phyloP scores from a whole-genome alignment of 768 basidiomycete species.

The Boletus barrowsii region DNA sequence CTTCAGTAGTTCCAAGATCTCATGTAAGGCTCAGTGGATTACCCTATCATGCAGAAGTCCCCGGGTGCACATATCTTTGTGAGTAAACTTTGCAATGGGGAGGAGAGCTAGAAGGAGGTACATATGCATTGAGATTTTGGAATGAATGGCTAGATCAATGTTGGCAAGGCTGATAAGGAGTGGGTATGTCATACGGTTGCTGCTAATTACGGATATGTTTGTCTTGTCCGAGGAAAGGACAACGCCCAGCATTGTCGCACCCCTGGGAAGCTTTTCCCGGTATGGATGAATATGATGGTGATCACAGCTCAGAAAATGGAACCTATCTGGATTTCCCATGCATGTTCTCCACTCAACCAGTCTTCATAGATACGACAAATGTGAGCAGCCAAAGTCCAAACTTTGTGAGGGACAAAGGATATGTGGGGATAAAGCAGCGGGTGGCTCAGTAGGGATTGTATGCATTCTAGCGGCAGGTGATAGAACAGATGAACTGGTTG shows the following conservation, averaged over 20 bases:
- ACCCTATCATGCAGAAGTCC: too few species aligned
- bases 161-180: too few species aligned
- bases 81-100: too few species aligned
- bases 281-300: background rate
- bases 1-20: too few species aligned
- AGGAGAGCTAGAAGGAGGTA: too few species aligned
- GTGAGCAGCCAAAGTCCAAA: constrained; percentile 9
- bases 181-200: too few species aligned
- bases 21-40: too few species aligned
- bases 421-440: constrained; percentile 27
- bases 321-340: constrained; percentile 28
- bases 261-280: constrained; percentile 2
- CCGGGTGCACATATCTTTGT: too few species aligned
- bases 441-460: constrained; percentile 3
- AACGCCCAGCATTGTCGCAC: background rate
- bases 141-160: too few species aligned
- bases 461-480: constrained; percentile 26
- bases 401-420: background rate
- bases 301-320: background rate
- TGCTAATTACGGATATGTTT: background rate
- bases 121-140: too few species aligned
- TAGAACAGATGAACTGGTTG: constrained; percentile 27
- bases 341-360: background rate
- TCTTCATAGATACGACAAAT: constrained; percentile 8
- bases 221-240: background rate